These are phyloP conservation scores for Diplocarpon rosae DNA, from an alignment of 2,329 filamentous ascomycete species.

Conservation along the genomic window DNA sequence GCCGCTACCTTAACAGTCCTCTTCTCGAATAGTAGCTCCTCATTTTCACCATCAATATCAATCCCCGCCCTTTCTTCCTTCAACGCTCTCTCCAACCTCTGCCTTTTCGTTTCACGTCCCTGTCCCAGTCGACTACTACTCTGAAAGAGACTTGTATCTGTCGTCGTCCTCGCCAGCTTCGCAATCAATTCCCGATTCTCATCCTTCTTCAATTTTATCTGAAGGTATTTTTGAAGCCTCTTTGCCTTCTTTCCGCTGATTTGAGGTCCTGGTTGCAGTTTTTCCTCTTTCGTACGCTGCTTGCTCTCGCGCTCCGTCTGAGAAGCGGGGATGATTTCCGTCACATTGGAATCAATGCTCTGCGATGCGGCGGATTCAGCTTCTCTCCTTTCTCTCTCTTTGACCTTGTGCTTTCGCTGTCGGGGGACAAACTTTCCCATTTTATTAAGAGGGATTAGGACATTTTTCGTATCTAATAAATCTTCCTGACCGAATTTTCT, in stretches of 20 bases:
- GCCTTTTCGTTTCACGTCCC: slow-evolving; percentile 58
- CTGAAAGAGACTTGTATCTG: slow-evolving; percentile 71
- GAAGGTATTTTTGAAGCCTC: slow-evolving; percentile 59
- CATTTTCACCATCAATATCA: slow-evolving; percentile 30
- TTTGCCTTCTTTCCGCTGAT: slow-evolving; percentile 56
- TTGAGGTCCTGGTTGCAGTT: slow-evolving; percentile 40
- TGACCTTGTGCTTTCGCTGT: slow-evolving; percentile 56
- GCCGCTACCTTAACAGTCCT: slow-evolving; percentile 25
- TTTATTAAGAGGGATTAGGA: neutral
- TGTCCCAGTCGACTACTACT: slow-evolving; percentile 71
- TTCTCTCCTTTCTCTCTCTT: slow-evolving; percentile 49
- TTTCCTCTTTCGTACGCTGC: slow-evolving; percentile 42
- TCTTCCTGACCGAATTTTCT: neutral
- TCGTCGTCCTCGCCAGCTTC: slow-evolving; percentile 66
- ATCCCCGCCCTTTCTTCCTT: slow-evolving; percentile 54
- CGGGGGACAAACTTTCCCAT: slow-evolving; percentile 44
- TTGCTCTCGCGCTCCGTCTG: slow-evolving; percentile 40
- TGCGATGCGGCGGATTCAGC: slow-evolving; percentile 27
- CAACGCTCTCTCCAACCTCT: slow-evolving; percentile 52
- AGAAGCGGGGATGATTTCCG: slow-evolving; percentile 38
- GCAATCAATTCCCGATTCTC: slow-evolving; percentile 77
- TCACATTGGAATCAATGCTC: slow-evolving; percentile 40
- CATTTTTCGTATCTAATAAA: neutral
- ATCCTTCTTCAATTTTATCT: slow-evolving; percentile 89
- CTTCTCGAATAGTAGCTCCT: slow-evolving; percentile 42